Conservation (phyloP, 495 filamentous ascomycete genomes). For the Venustampulla echinocandica region DNA sequence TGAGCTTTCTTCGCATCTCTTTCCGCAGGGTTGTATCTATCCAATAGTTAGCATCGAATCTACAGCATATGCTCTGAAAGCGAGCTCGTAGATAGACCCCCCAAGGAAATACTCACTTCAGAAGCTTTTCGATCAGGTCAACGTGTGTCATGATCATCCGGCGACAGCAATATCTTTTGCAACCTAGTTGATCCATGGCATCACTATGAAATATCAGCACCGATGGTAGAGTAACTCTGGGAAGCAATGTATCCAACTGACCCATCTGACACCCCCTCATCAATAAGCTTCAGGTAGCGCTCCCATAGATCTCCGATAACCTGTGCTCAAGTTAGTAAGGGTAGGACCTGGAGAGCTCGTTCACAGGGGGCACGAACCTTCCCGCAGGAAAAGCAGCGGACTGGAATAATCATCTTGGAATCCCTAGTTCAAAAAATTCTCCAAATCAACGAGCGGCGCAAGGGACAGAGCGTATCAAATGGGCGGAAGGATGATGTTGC, state of each 20-base stretch:
- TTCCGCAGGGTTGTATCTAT: constrained; percentile 26
- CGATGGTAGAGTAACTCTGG: not conserved
- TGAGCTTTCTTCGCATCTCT: constrained; percentile 23
- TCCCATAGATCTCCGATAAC: constrained; percentile 97
- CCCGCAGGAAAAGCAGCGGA: constrained; percentile 97
- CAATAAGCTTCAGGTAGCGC: constrained; percentile 76
- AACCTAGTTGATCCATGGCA: constrained; percentile 87
- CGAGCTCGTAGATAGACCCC: no score
- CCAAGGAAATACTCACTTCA: constrained; percentile 55
- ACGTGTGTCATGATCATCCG: constrained; percentile 99
- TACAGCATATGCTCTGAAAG: no score
- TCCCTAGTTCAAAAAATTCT: not conserved
- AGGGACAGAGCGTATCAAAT: not conserved
- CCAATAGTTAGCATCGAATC: constrained; percentile 1
- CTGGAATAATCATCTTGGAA: constrained; percentile 86
- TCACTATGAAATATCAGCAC: constrained; percentile 45
- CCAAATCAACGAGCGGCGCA: not conserved
- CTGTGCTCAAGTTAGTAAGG: constrained; percentile 37
- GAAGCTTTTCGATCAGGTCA: constrained; percentile 94
- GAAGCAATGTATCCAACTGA: constrained; percentile 33
- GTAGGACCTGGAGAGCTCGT: not conserved
- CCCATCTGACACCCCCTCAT: constrained; percentile 71
- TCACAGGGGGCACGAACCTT: constrained; percentile 52
- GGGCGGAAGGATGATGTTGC: constrained; percentile 6
- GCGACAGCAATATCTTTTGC: constrained; percentile 94